phyloP scores from a whole-genome alignment of 148 eudicot genomes.

The Oxyria digyna region DNA sequence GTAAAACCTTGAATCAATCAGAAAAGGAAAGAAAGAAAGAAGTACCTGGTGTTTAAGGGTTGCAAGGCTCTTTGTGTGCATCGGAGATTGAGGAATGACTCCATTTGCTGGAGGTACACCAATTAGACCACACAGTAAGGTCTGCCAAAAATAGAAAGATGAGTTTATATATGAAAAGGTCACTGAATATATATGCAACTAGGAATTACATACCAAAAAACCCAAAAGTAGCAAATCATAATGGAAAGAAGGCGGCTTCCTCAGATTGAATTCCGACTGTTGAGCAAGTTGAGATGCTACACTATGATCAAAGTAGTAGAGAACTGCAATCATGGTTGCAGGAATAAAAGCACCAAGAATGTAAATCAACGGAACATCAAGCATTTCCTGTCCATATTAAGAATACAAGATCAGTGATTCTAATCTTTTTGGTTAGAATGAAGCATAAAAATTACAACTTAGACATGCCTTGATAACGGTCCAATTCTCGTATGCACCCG shows the following conservation, averaged over 20 bases:
- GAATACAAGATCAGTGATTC: background rate
- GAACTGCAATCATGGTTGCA: conserved; percentile 91
- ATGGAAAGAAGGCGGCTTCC: conserved; percentile 77
- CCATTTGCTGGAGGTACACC: conserved; percentile 93
- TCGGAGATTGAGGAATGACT: conserved; percentile 91
- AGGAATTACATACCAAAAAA: conserved; percentile 44
- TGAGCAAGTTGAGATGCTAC: conserved; percentile 96
- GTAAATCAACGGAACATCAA: conserved; percentile 57
- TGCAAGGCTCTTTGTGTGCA: conserved; percentile 92
- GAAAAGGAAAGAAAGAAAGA: background rate
- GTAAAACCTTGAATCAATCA: background rate
- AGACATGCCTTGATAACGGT: conserved; percentile 59
- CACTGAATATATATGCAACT: background rate
- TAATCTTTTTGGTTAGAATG: background rate
- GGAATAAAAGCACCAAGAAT: conserved; percentile 87
- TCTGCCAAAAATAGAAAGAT: conserved; percentile 23
- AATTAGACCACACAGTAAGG: conserved; percentile 67
- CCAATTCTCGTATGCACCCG: conserved; percentile 89
- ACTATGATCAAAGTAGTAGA: conserved; percentile 91
- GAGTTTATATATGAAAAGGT: background rate
- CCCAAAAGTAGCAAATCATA: conserved; percentile 85
- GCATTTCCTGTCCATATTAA: conserved; percentile 60
- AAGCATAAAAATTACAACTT: background rate
- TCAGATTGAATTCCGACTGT: conserved; percentile 81
- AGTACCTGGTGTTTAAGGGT: conserved; percentile 84